Percentiles rank a stretch among this genome's conserved stretches.
Evolutionary conservation across 495 filamentous ascomycete genomes (phyloP).

Genomic region (Rhizodiscina lignyota): DNA sequence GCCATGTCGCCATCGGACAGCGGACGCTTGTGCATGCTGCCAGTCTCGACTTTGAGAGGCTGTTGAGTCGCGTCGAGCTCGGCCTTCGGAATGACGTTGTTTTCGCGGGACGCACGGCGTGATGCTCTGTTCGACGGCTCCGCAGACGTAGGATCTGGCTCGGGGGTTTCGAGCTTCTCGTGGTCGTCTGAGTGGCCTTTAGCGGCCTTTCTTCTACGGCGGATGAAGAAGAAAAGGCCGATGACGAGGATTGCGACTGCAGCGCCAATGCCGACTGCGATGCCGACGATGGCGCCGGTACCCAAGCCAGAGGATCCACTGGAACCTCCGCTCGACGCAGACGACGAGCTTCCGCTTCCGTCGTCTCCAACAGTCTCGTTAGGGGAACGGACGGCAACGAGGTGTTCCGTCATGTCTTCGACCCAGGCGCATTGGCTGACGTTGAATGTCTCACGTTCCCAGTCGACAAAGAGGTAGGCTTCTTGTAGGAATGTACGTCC

Average conservation of each 20-base stretch:
- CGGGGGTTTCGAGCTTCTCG: constrained; percentile 4
- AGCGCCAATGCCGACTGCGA: constrained; percentile 11
- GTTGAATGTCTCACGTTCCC: constrained; percentile 29
- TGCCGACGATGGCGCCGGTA: constrained; percentile 13
- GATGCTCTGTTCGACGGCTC: no score
- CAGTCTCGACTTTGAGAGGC: not conserved
- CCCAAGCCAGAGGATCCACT: not conserved
- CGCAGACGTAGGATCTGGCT: no score
- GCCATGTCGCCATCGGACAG: constrained; percentile 1
- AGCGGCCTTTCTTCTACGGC: constrained; percentile 7
- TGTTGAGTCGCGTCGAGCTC: constrained; percentile 15
- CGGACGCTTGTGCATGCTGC: not conserved
- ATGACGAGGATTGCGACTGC: constrained; percentile 5
- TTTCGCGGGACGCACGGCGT: no score
- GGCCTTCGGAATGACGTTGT: constrained; percentile 17
- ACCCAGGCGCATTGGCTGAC: constrained; percentile 23
- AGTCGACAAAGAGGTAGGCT: constrained; percentile 33
- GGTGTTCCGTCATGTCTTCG: constrained; percentile 17
- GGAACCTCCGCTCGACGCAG: not conserved
- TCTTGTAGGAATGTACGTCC: constrained; percentile 42
- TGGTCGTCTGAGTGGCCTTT: constrained; percentile 4
- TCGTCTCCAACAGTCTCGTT: not conserved
- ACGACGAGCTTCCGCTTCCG: not conserved
- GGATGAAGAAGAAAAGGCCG: constrained; percentile 6
- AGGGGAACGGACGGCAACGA: constrained; percentile 18